These are phyloP conservation scores for Zygoascus tannicola DNA, from an alignment of 805 yeast species.

Conservation along the genomic window DNA sequence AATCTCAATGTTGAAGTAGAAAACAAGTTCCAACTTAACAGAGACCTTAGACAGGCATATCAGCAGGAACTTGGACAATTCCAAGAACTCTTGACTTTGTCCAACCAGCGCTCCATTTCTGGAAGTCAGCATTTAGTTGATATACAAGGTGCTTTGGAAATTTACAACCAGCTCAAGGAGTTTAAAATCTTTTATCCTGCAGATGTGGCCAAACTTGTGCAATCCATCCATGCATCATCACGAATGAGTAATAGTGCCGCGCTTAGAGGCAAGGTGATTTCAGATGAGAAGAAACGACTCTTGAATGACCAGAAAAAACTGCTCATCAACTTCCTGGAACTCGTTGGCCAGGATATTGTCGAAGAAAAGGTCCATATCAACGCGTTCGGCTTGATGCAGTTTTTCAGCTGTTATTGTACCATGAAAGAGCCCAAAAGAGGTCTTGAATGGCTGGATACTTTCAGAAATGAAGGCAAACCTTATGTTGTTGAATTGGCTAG, in stretches of 20 bases:
- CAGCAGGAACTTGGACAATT: slow-evolving; percentile 10
- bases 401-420: slow-evolving; percentile 16
- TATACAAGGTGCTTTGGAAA: slow-evolving; percentile 14
- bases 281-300: slow-evolving; percentile 7
- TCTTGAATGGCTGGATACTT: slow-evolving; percentile 10
- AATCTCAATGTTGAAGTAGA: neutral
- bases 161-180: slow-evolving; percentile 14
- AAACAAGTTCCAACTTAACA: neutral
- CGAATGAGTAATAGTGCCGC: slow-evolving; percentile 9
- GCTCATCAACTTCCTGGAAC: slow-evolving; percentile 11
- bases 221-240: slow-evolving; percentile 17
- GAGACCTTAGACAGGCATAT: slow-evolving; percentile 6
- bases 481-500: slow-evolving; percentile 2
- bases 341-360: slow-evolving; percentile 13
- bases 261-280: slow-evolving; percentile 8
- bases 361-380: slow-evolving; percentile 10
- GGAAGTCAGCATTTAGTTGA: slow-evolving; percentile 11
- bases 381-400: slow-evolving; percentile 17
- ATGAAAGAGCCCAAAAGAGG: slow-evolving; percentile 14
- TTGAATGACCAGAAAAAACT: slow-evolving; percentile 7
- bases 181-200: slow-evolving; percentile 8
- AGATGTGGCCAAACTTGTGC: slow-evolving; percentile 14
- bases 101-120: slow-evolving; percentile 12
- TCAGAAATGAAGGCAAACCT: slow-evolving; percentile 5
- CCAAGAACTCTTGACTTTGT: slow-evolving; percentile 13